Evolutionary conservation across 2,329 filamentous ascomycete genomes (phyloP), one percentile per base, ranked within the genome.

Genomic region (Microthyrium microscopicum): DNA sequence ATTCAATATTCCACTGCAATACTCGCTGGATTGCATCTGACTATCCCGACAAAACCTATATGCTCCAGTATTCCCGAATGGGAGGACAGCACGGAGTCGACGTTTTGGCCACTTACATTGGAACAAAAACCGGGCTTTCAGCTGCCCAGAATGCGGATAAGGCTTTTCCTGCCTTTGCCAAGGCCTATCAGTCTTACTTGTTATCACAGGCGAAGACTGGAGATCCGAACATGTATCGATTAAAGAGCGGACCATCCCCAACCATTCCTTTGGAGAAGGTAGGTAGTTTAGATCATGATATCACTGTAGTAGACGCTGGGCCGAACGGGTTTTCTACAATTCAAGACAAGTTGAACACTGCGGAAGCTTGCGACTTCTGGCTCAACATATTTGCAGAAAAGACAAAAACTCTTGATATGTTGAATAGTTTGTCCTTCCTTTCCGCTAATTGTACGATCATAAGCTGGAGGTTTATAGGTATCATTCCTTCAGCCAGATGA

Each of bases 361-460:
- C 25, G 17, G 33, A 29, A 5, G 26, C 16, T 12, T 35, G 33
- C 11, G 33, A 35, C 18, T 35, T 35, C 15, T 35, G 33, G 33
- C 4, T 29, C 9, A 26, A 35, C 25, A 26, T 29, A n/a, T 29
- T 28, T 19, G 33, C 33, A 11, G 26, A 19, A n/a, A 22, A 13
- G 6, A 35, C 33, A 7, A 35, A 33, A 17, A 17, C n/a, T n/a
- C n/a, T n/a, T n/a, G n/a, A n/a, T n/a, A n/a, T n/a, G n/a, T n/a
- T n/a, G n/a, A n/a, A n/a, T n/a, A n/a, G n/a, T n/a, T n/a, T n/a
- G n/a, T n/a, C n/a, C n/a, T n/a, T n/a, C n/a, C n/a, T n/a, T n/a
- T n/a, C n/a, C n/a, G n/a, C n/a, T n/a, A n/a, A n/a, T n/a, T n/a
- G n/a, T n/a, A n/a, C n/a, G n/a, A n/a, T n/a, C n/a, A n/a, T n/a